A percentile compares a stretch with the other conserved stretches of the same genome.
These are phyloP conservation scores for Trichoderma orchidacearum DNA, from an alignment of 495 filamentous ascomycete species.

Conservation along the genomic window DNA sequence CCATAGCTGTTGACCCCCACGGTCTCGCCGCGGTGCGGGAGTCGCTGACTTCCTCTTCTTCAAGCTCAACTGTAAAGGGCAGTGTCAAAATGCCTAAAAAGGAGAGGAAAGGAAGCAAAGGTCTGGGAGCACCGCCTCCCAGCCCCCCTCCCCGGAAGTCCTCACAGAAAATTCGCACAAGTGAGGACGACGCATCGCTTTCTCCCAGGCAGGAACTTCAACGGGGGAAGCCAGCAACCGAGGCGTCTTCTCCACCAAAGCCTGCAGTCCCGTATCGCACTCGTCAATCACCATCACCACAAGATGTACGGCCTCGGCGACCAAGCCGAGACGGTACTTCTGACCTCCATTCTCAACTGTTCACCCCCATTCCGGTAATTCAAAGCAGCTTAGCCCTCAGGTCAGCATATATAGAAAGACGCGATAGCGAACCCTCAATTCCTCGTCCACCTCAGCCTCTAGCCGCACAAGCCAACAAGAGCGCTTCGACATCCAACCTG, in stretches of 20 bases:
- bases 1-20: slow-evolving; percentile 31
- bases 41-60: slow-evolving; percentile 45
- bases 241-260: slow-evolving; percentile 13
- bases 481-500: slow-evolving; percentile 12
- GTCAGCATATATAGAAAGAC: slow-evolving; percentile 25
- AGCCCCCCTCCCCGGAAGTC: slow-evolving; percentile 53
- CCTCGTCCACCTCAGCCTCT: not conserved
- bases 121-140: slow-evolving; percentile 34
- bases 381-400: slow-evolving; percentile 57
- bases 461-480: slow-evolving; percentile 7
- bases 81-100: slow-evolving; percentile 27
- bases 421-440: slow-evolving; percentile 19
- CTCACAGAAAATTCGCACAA: slow-evolving; percentile 40
- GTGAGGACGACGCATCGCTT: slow-evolving; percentile 15
- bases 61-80: slow-evolving; percentile 43
- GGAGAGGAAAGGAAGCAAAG: slow-evolving; percentile 29
- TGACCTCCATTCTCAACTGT: slow-evolving; percentile 41
- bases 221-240: slow-evolving; percentile 14
- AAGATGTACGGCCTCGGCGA: slow-evolving; percentile 35
- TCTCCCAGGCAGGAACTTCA: slow-evolving; percentile 16
- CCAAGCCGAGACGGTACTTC: slow-evolving; percentile 75
- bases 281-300: slow-evolving; percentile 15
- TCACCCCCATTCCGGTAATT: slow-evolving; percentile 53
- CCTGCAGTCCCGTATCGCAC: slow-evolving; percentile 14
- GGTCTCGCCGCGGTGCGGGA: slow-evolving; percentile 53